Evolutionary conservation across 306 rosid genomes (phyloP).

Genomic region (Spatholobus suberectus): DNA sequence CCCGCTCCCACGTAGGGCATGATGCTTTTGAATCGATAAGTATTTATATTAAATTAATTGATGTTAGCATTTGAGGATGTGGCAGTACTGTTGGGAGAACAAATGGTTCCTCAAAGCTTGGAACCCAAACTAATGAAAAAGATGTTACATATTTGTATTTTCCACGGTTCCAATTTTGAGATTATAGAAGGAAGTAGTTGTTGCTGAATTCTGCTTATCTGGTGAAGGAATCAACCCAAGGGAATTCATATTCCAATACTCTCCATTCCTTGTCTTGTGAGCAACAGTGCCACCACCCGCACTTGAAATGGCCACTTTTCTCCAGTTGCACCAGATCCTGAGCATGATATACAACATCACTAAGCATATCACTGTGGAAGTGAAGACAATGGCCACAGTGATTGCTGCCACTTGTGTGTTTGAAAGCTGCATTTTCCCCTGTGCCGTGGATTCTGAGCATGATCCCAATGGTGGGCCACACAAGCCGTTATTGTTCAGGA

Average conservation of each 20-base stretch:
- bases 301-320: constrained; percentile 70
- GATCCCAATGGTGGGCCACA: constrained; percentile 76
- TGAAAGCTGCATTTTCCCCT: constrained; percentile 57
- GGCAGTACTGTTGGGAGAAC: neutral
- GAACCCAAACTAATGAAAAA: constrained; percentile 12
- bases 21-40: constrained; percentile 23
- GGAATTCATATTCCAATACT: constrained; percentile 83
- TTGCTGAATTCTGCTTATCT: constrained; percentile 57
- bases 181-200: constrained; percentile 57
- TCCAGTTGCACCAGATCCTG: constrained; percentile 96
- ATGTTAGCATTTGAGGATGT: constrained; percentile 32
- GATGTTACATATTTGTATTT: constrained; percentile 40
- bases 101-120: constrained; percentile 25
- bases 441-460: constrained; percentile 57
- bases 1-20: neutral
- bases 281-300: constrained; percentile 54
- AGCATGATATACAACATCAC: constrained; percentile 77
- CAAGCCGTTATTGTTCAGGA: constrained; percentile 61
- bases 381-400: constrained; percentile 76
- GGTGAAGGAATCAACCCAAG: constrained; percentile 63
- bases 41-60: constrained; percentile 29
- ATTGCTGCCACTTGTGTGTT: constrained; percentile 65
- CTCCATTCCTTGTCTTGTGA: constrained; percentile 63
- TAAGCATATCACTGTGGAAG: constrained; percentile 76
- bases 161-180: constrained; percentile 57